These are phyloP conservation scores for Dryas alaskensis DNA, from an alignment of 306 rosid species.

Conservation along the genomic window DNA sequence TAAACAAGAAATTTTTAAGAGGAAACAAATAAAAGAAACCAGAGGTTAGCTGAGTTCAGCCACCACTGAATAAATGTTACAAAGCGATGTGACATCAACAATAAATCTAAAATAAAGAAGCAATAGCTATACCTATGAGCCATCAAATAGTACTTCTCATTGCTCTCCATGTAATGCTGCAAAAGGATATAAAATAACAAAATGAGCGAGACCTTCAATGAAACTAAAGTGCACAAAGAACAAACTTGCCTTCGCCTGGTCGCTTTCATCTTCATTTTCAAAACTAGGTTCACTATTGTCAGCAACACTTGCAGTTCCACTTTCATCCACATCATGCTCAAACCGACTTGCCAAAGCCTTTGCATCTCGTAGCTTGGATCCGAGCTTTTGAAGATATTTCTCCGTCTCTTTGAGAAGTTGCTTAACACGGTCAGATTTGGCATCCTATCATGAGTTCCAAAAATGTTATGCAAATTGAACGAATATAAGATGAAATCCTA, in stretches of 20 bases:
- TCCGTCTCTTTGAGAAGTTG: conserved; percentile 99
- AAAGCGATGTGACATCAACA: conserved; percentile 14
- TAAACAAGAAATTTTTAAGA: not conserved
- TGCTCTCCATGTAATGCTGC: conserved; percentile 99
- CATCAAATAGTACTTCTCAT: conserved; percentile 98
- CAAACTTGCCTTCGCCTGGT: conserved; percentile 92
- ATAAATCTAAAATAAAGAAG: conserved; percentile 23
- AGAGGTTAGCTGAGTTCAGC: conserved; percentile 2
- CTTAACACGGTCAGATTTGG: conserved; percentile 97
- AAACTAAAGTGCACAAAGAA: conserved; percentile 22
- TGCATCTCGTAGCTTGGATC: conserved; percentile 86
- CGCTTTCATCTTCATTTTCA: conserved; percentile 94
- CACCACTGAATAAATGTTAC: not conserved
- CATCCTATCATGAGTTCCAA: conserved; percentile 58
- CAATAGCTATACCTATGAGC: conserved; percentile 78
- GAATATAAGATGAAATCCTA: conserved; percentile 9
- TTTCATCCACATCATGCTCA: conserved; percentile 68
- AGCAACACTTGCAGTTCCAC: conserved; percentile 41
- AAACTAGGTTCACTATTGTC: conserved; percentile 60
- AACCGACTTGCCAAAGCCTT: conserved; percentile 60
- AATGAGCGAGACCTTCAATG: conserved; percentile 24
- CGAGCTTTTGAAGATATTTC: conserved; percentile 97
- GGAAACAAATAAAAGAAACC: not conserved
- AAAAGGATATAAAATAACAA: conserved; percentile 29
- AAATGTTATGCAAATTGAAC: conserved; percentile 15